Evolutionary conservation across 495 filamentous ascomycete genomes (phyloP).

Genomic region (Penicillium egyptiacum): DNA sequence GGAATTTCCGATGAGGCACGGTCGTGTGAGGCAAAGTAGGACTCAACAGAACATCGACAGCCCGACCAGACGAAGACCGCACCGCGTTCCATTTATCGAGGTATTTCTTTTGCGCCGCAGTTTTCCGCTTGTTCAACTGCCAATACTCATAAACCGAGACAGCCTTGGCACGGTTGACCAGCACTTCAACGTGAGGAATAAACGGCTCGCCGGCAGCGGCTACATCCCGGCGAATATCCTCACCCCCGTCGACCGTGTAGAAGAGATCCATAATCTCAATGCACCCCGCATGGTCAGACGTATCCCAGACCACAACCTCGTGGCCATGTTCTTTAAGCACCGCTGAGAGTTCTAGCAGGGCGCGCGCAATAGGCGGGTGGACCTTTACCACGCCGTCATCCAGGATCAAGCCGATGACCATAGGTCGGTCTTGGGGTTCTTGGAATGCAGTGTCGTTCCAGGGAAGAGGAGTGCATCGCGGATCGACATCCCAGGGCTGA

Average conservation of each 20-base stretch:
- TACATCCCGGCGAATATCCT: slow-evolving; percentile 53
- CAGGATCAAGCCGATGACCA: slow-evolving; percentile 49
- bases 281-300: slow-evolving; percentile 42
- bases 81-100: slow-evolving; percentile 55
- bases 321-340: slow-evolving; percentile 45
- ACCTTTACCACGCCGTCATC: slow-evolving; percentile 52
- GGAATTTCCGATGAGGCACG: slow-evolving; percentile 49
- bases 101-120: slow-evolving; percentile 52
- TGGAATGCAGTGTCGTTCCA: slow-evolving; percentile 45
- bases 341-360: slow-evolving; percentile 36
- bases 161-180: slow-evolving; percentile 48
- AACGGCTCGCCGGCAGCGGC: slow-evolving; percentile 51
- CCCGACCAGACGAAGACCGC: slow-evolving; percentile 45
- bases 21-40: slow-evolving; percentile 50
- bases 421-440: slow-evolving; percentile 39
- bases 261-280: slow-evolving; percentile 51
- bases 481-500: slow-evolving; percentile 48
- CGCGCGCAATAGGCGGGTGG: slow-evolving; percentile 50
- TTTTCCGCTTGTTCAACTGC: slow-evolving; percentile 56
- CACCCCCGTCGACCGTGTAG: slow-evolving; percentile 56
- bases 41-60: slow-evolving; percentile 63
- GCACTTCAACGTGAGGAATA: slow-evolving; percentile 50
- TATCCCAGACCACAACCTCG: slow-evolving; percentile 49
- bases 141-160: slow-evolving; percentile 57
- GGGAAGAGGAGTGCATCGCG: slow-evolving; percentile 46